Conservation (phyloP, 1,284 basidiomycete genomes). For the Puccinia hordei region DNA sequence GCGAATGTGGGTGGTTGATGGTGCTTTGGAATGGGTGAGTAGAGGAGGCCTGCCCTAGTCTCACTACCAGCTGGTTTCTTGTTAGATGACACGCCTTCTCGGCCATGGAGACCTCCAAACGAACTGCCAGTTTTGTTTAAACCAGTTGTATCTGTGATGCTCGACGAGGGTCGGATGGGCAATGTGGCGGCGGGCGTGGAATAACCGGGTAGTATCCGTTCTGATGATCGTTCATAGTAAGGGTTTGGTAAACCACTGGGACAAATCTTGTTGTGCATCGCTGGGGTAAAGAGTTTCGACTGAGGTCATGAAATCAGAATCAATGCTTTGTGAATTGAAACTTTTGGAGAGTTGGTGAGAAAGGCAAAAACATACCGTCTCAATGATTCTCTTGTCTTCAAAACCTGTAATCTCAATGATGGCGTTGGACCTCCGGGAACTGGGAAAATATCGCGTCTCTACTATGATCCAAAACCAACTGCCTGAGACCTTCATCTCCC, state of each 20-base stretch:
- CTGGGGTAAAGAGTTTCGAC: no score
- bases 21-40: background rate
- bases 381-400: background rate
- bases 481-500: background rate
- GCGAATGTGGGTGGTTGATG: background rate
- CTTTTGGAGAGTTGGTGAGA: background rate
- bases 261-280: no score
- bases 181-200: no score
- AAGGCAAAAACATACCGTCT: background rate
- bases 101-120: no score
- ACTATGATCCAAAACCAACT: background rate
- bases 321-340: background rate
- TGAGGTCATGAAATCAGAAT: background rate
- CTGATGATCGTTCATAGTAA: no score
- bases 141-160: no score
- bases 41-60: background rate
- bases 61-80: background rate
- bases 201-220: no score
- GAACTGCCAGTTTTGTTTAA: no score
- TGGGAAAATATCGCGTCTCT: background rate
- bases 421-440: background rate
- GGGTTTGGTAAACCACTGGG: no score
- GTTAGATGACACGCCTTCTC: no score
- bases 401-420: background rate
- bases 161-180: no score